Conservation (phyloP, 164 flowering plant genomes). For the Stephania japonica region DNA sequence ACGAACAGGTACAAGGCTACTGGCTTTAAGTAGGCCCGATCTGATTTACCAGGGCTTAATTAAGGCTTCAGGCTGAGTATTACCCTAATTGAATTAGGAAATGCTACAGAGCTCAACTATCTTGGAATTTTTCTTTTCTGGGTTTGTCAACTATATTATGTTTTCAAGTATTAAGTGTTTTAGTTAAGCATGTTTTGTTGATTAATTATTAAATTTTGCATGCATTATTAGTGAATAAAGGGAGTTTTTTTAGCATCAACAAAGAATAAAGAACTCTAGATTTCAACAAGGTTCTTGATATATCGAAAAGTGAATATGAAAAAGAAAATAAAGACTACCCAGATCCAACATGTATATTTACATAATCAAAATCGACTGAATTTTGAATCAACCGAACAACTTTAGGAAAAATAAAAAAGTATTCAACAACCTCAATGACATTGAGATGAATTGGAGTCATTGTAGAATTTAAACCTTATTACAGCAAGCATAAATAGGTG, state of each 20-base stretch:
- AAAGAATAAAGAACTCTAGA: too few species aligned
- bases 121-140: neutral
- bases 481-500: neutral
- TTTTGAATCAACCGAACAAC: too few species aligned
- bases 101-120: neutral
- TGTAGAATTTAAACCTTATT: neutral
- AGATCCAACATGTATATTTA: neutral
- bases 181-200: neutral
- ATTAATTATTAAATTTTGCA: neutral
- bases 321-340: neutral
- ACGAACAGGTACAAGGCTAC: too few species aligned
- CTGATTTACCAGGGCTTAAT: too few species aligned
- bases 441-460: neutral
- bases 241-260: neutral
- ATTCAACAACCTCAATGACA: neutral
- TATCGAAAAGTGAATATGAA: neutral
- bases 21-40: too few species aligned
- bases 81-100: too few species aligned
- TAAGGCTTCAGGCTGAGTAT: too few species aligned
- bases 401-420: too few species aligned
- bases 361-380: neutral
- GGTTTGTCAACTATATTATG: neutral
- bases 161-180: neutral
- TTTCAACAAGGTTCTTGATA: neutral
- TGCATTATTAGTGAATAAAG: neutral